Evolutionary conservation across 2,329 filamentous ascomycete genomes (phyloP).

Genomic region (Cercospora citrullina): DNA sequence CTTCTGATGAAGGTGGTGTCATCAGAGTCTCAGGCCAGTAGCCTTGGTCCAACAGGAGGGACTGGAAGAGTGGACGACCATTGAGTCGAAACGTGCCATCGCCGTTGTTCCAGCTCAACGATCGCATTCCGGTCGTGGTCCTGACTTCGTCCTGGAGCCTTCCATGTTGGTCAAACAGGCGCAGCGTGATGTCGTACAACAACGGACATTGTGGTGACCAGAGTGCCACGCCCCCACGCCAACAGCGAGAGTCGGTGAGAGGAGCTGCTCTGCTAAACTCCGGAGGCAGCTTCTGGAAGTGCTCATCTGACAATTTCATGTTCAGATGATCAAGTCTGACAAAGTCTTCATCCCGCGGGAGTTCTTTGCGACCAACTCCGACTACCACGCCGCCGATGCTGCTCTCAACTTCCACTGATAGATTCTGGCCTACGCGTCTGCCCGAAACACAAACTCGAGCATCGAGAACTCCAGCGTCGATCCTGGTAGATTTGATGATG

Average conservation of each 20-base stretch:
- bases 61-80: slow-evolving; percentile 60
- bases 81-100: slow-evolving; percentile 63
- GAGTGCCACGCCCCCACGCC: slow-evolving; percentile 60
- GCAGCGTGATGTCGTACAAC: slow-evolving; percentile 58
- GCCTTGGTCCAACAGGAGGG: slow-evolving; percentile 61
- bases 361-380: slow-evolving; percentile 45
- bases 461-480: slow-evolving; percentile 53
- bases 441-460: slow-evolving; percentile 54
- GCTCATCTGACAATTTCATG: slow-evolving; percentile 51
- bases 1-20: slow-evolving; percentile 55
- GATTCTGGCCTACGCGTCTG: slow-evolving; percentile 49
- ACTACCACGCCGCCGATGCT: slow-evolving; percentile 54
- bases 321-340: slow-evolving; percentile 49
- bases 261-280: slow-evolving; percentile 40
- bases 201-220: slow-evolving; percentile 62
- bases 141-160: slow-evolving; percentile 56
- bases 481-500: slow-evolving; percentile 57
- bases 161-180: slow-evolving; percentile 48
- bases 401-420: slow-evolving; percentile 56
- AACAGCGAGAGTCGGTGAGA: slow-evolving; percentile 43
- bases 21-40: slow-evolving; percentile 64
- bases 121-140: slow-evolving; percentile 63
- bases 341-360: slow-evolving; percentile 54
- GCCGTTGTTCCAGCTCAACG: slow-evolving; percentile 58
- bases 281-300: slow-evolving; percentile 44